Base-by-base conservation (phyloP, 192 early-diverging fungal species). In the Coemansia sp. region DNA sequence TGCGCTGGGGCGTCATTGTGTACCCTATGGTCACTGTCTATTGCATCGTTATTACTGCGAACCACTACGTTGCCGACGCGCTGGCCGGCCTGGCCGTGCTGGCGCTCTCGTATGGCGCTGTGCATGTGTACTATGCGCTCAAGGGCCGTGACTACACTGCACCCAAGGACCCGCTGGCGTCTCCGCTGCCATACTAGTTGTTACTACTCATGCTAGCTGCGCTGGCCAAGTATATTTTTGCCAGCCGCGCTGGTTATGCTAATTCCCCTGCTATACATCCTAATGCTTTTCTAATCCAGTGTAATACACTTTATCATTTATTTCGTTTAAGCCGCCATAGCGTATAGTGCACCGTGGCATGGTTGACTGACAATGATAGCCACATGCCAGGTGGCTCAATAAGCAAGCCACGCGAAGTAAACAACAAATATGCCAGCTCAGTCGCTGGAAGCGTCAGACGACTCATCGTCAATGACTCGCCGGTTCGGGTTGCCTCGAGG, bases 21-120 rank as follows among this genome's bases (percentile, higher is more conserved):
- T 81, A 81, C 54, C 78, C 78, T 9, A 69, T 75, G 66, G 66
- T 75, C 56, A 81, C 78, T 41, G 51, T 81, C 59, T 81, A 81
- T 67, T 81, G 78, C 70, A 81, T 81, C 50, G 63, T 81, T 41
- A 64, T 81, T 54, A 81, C 78, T 24, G 78, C 73, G 22, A 81
- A 81, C 64, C 78, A 81, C 69, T 81, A 75, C 35, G 66, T 81
- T 23, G 53, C 73, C 47, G 78, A 81, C 49, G 78, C 78, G 27
- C 54, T 81, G 65, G 73, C 58, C 56, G 78, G 78, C 7, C 72
- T 81, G 17, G 45, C 66, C 9, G 73, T 66, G 21, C 63, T 81
- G 66, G 78, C 78, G 56, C 19, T 72, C 56, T 81, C 78, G 32
- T 81, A 81, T 63, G 73, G 53, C 32, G 64, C 52, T 12, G 78